Percentiles rank a stretch among this genome's conserved stretches.
Conservation (phyloP, 2,329 filamentous ascomycete genomes). For the Fusarium globosum region DNA sequence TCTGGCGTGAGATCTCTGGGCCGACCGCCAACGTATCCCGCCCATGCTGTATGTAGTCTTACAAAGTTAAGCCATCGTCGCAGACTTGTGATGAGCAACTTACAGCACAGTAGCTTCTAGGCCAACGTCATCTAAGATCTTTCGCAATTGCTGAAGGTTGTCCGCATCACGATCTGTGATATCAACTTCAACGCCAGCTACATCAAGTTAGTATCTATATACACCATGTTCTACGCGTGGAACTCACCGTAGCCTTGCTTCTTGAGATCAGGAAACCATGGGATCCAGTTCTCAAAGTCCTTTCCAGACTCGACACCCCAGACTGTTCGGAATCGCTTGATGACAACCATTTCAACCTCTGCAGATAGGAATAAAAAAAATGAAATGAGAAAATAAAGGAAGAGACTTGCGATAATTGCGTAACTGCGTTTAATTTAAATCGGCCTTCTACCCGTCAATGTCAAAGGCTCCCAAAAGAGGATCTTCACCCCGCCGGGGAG, state of each 20-base stretch:
- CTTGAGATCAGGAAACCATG: background rate
- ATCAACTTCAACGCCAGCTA: background rate
- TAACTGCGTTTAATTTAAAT: background rate
- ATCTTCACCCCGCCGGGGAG: background rate
- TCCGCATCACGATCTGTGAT: background rate
- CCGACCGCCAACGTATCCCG: accelerated
- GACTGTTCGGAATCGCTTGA: background rate
- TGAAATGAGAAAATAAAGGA: accelerated
- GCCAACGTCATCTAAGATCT: background rate
- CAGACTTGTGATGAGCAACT: accelerated
- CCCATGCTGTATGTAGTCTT: background rate
- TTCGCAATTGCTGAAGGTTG: background rate
- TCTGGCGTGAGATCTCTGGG: background rate
- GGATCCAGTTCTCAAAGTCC: background rate
- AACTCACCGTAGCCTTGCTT: background rate
- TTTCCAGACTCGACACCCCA: background rate
- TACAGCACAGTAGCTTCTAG: background rate
- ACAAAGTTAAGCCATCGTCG: accelerated
- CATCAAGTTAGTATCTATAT: too few relatives aligned
- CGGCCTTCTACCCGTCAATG: background rate
- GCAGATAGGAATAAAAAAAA: too few relatives aligned
- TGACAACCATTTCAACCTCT: background rate
- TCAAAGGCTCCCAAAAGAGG: background rate
- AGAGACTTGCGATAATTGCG: too few relatives aligned
- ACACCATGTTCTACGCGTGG: too few relatives aligned